Conservation (phyloP, 306 rosid genomes). For the Glycine latifolia region DNA sequence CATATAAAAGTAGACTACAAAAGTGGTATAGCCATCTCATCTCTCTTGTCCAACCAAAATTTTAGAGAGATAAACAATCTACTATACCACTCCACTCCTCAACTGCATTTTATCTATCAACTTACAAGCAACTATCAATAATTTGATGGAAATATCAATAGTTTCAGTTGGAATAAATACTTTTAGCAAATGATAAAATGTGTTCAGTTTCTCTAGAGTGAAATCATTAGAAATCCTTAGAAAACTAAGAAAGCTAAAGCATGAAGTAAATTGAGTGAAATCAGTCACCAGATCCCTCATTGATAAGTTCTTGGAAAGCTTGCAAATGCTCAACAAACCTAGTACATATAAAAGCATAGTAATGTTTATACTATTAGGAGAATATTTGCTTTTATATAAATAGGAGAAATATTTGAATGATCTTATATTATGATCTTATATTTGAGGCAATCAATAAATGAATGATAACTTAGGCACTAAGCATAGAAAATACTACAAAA, state of each 20-base stretch:
- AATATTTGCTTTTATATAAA: too few species aligned
- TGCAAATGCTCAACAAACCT: conserved; percentile 85
- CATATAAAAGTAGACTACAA: neutral
- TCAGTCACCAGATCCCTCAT: conserved; percentile 86
- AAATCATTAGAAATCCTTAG: conserved; percentile 25
- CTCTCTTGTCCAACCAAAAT: neutral
- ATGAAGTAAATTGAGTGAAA: conserved; percentile 14
- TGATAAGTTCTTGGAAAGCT: conserved; percentile 88
- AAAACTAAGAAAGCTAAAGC: conserved; percentile 35
- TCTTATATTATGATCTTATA: too few species aligned
- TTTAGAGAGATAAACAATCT: neutral
- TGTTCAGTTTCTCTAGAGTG: neutral
- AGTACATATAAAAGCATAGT: too few species aligned
- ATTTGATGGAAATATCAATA: conserved; percentile 3
- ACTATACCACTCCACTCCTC: conserved; percentile 1
- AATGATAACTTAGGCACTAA: too few species aligned
- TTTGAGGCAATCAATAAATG: too few species aligned
- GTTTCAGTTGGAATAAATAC: conserved; percentile 21
- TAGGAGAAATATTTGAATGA: too few species aligned
- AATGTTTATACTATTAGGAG: too few species aligned
- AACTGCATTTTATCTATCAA: conserved; percentile 7
- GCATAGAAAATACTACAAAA: too few species aligned
- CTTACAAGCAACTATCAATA: conserved; percentile 7
- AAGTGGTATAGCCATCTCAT: neutral
- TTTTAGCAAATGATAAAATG: conserved; percentile 6